Percentiles rank a stretch among this genome's conserved stretches.
These are phyloP conservation scores for Diplocarpon rosae DNA, from an alignment of 2,329 filamentous ascomycete species.

Conservation along the genomic window DNA sequence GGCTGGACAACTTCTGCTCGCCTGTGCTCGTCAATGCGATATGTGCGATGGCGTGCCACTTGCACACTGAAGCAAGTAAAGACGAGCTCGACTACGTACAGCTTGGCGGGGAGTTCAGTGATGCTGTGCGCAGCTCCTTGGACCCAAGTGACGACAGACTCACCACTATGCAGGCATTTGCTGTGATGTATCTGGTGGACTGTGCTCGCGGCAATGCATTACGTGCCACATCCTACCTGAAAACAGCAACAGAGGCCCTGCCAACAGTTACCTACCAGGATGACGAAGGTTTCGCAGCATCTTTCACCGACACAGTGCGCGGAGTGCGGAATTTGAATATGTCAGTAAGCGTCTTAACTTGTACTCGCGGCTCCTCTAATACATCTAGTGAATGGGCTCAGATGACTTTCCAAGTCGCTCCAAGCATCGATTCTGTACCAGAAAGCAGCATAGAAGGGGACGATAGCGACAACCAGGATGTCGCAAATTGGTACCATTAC, in stretches of 20 bases:
- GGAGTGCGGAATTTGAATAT: constrained; percentile 27
- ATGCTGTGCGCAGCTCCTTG: constrained; percentile 18
- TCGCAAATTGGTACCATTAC: constrained; percentile 21
- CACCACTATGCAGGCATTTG: constrained; percentile 25
- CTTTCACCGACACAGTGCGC: constrained; percentile 24
- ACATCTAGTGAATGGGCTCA: constrained; percentile 27
- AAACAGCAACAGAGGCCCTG: constrained; percentile 19
- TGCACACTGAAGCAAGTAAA: constrained; percentile 17
- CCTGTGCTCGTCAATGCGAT: constrained; percentile 26
- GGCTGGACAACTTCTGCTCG: constrained; percentile 22
- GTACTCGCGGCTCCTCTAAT: constrained; percentile 13
- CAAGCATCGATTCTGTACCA: constrained; percentile 2
- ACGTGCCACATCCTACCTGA: constrained; percentile 24
- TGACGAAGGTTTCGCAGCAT: constrained; percentile 17
- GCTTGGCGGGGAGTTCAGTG: constrained; percentile 21
- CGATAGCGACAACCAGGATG: constrained; percentile 12
- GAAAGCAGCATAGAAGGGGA: constrained; percentile 11
- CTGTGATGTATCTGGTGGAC: constrained; percentile 26
- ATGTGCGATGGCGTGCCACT: constrained; percentile 27
- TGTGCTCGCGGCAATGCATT: constrained; percentile 20
- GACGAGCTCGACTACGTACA: constrained; percentile 20
- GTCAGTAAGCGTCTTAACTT: constrained; percentile 17
- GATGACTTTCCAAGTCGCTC: constrained; percentile 24
- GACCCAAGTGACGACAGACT: constrained; percentile 18
- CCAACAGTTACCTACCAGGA: constrained; percentile 9